Percentiles rank a stretch among this genome's conserved stretches.
Conservation (phyloP, 441 rosid species). For the Gossypium schwendimanii region DNA sequence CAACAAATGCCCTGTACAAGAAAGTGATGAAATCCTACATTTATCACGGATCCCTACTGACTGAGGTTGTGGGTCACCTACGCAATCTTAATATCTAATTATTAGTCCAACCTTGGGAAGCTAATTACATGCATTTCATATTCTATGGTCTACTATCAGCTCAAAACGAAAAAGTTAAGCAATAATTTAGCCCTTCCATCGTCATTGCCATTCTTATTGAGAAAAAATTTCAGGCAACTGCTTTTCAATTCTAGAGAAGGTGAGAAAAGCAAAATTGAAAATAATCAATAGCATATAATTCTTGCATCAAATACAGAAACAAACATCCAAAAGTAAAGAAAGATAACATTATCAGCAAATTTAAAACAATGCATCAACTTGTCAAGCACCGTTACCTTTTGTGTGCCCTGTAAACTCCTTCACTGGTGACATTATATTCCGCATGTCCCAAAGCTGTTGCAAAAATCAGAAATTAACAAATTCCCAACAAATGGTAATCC, state of each 20-base stretch:
- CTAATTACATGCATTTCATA: neutral
- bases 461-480: slow-evolving; percentile 14
- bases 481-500: slow-evolving; percentile 1
- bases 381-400: slow-evolving; percentile 45
- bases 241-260: neutral
- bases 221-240: neutral
- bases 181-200: neutral
- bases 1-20: neutral
- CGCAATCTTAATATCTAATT: neutral
- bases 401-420: slow-evolving; percentile 88
- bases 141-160: neutral
- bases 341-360: neutral
- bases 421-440: slow-evolving; percentile 82
- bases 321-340: neutral
- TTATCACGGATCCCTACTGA: neutral
- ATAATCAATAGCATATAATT: neutral
- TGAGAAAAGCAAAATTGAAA: neutral
- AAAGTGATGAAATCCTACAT: neutral
- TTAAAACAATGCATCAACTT: neutral
- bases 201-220: neutral
- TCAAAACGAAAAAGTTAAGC: neutral
- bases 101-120: neutral
- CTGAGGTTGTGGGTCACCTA: neutral
- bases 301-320: neutral
- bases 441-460: slow-evolving; percentile 97